Evolutionary conservation across 179 eudicot genomes (phyloP), one percentile per base, ranked within the genome.

Genomic region (Silene noctiflora): DNA sequence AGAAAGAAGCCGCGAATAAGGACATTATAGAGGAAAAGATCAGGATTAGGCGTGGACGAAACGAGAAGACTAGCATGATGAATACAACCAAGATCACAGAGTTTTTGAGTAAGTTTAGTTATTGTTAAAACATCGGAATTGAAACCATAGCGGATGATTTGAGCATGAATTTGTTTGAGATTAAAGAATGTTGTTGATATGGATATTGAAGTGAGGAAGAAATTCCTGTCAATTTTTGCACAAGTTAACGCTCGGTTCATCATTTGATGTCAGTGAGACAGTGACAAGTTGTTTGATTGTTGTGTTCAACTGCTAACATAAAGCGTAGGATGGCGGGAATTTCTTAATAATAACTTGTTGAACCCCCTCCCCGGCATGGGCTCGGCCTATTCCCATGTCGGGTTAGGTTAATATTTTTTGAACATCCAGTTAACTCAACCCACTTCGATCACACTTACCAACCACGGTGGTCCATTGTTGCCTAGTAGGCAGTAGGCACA

Each of bases 31-130:
- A 90, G 84, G 71, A 92, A 92, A 3, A 84, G 79, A 64, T 92
- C 97, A 25, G 90, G 93, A 19, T 67, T 83, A 21, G 74, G 25
- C 20, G 85, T 68, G 5, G 80, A 29, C 39, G 88, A 82, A 7
- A 89, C 89, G 56, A 93, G 77, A 48, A 80, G 81, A 64, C 77
- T 82, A 63, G 98, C 89, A 60, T 88, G 82, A 67, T 81, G 17
- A 1, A 86, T 78, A 59, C 83, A 81, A 39, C 86, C 87, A 67
- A 88, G 48, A 72, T 85, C 86, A 5, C 86, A 87, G 51, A 89
- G 86, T 70, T 87, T 89, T 29, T 89, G 90, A 31, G 88, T 81
- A 77, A 93, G 89, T 72, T 91, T 93, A 10, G 98, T 93, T 82
- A 87, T 46, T 4, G 84, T 81, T 17, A 75, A 20, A 24, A 86